Base-by-base conservation (phyloP, 2,329 filamentous ascomycete species). In the Aschersonia sp. region DNA sequence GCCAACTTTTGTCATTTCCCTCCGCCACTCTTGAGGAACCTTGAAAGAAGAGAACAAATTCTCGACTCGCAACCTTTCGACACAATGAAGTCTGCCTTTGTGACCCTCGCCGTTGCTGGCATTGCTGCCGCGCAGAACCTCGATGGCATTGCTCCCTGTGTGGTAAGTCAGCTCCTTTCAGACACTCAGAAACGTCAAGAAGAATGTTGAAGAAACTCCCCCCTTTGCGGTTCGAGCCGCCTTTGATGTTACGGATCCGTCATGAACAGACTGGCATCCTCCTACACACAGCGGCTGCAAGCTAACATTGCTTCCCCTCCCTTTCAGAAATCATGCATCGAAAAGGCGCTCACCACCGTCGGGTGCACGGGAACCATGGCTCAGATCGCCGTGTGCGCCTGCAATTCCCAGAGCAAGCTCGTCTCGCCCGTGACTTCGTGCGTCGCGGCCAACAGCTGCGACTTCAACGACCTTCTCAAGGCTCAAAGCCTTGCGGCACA, bases 41-140 rank as follows among this genome's bases (percentile, higher is more conserved):
- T 12, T 9, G 35, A 9, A 39, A 39, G 12, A 39, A 39, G 35
- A 12, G 4, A 39, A 39, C 35, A 39, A 39, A 39, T 22, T 22
- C 22, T 22, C 22, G 22, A 22, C 22, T 22, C 12, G 29, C 29
- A 11, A 32, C 14, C 11, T 30, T 41, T 1, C 35, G 30, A 51
- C 60, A 68, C 54, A 22, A 71, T 71, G 68, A 71, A 69, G 66
- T 53, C 58, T 53, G 46, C 59, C 41, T 51, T 64, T 48, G 49
- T 64, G 32, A 46, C 64, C 47, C 50, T 64, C 45, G 61, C 59
- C 49, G 53, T 56, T 40, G 60, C 57, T 45, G 58, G 65, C 57
- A 50, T 68, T 39, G 65, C 59, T 41, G 59, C 61, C 45, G 67
- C 66, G 32, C 66, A 69, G 56, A 52, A 64, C 53, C 57, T 68